A percentile compares a stretch with the other conserved stretches of the same genome.
phyloP scores from a whole-genome alignment of 108 stramenopile genomes.

The Cyclotella cryptica region DNA sequence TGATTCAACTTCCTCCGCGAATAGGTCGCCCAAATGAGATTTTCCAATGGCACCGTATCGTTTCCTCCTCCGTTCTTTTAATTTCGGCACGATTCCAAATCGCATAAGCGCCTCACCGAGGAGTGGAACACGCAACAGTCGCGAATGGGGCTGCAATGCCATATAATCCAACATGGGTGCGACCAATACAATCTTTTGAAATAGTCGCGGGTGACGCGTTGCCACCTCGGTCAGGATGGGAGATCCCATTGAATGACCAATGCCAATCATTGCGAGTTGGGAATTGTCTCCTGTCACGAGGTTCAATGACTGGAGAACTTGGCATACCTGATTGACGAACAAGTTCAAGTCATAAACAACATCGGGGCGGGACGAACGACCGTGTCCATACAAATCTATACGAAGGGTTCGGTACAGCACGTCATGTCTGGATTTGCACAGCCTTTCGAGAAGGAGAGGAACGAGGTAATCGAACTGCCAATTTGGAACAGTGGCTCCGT shows the following conservation, averaged over 20 bases:
- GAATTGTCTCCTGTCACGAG: background rate
- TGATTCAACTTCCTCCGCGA: slow-evolving; percentile 3
- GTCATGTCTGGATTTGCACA: background rate
- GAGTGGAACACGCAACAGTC: slow-evolving; percentile 15
- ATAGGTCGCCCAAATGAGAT: slow-evolving; percentile 13
- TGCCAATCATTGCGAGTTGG: slow-evolving; percentile 5
- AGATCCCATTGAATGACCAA: slow-evolving; percentile 30
- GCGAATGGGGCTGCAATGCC: slow-evolving; percentile 16
- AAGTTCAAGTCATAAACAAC: slow-evolving; percentile 18
- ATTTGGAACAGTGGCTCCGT: slow-evolving; percentile 29
- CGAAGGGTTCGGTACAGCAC: slow-evolving; percentile 4
- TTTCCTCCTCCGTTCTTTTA: slow-evolving; percentile 15
- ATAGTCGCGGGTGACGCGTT: background rate
- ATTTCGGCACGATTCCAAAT: slow-evolving; percentile 19
- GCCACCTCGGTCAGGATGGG: slow-evolving; percentile 19
- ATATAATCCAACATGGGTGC: slow-evolving; percentile 31
- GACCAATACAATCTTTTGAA: slow-evolving; percentile 13
- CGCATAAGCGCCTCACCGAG: slow-evolving; percentile 27
- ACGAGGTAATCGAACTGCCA: slow-evolving; percentile 31
- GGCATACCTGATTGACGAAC: slow-evolving; percentile 15
- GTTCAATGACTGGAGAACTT: background rate
- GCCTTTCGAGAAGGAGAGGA: background rate
- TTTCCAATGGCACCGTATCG: slow-evolving; percentile 23
- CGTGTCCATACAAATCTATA: slow-evolving; percentile 34
- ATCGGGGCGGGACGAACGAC: slow-evolving; percentile 23